Evolutionary conservation across 2,329 filamentous ascomycete species (phyloP), one percentile per base, ranked within the genome.

Genomic region (Fusarium proliferatum): DNA sequence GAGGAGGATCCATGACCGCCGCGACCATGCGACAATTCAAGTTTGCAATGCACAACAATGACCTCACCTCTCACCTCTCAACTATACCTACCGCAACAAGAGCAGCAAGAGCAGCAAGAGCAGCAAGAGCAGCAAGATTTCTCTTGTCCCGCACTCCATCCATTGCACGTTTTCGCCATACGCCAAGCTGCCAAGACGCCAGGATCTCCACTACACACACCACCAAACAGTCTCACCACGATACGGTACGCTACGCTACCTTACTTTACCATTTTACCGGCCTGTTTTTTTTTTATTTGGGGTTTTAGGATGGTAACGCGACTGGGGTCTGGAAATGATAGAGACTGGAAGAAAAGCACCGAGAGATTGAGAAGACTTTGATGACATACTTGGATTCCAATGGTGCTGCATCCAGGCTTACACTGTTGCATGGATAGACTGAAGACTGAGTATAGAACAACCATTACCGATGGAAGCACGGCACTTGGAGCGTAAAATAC

Each of bases 61-160:
- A 77, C 74, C 74, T 77, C 76, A 76, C 74, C 65, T 77, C 74
- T 77, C 76, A 76, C 74, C 65, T 77, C 74, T 73, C 67, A 73
- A 64, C 46, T 30, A 30, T 33, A 28, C 45, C n/a, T 16, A 43
- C 15, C 34, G 23, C 34, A 26, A 52, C 41, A 61, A 36, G 56
- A 49, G 41, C 43, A 49, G 67, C 67, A 64, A 36, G 56, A 49
- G 23, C 34, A 49, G 67, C 67, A 64, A 36, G 56, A 49, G 23
- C 34, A 49, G 67, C 67, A 64, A 36, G 56, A 49, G 41, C 43
- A 49, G 67, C 67, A 64, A 67, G 65, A 61, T 64, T 65, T 69
- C 56, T 71, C 57, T 59, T 69, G 46, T 62, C 64, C 48, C 48
- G 49, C 26, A 64, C 39, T 52, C 55, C 57, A 56, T 33, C 42